Evolutionary conservation across 1,284 basidiomycete species (phyloP), one percentile per base, ranked within the genome.

Genomic region (Leccinum fallax): DNA sequence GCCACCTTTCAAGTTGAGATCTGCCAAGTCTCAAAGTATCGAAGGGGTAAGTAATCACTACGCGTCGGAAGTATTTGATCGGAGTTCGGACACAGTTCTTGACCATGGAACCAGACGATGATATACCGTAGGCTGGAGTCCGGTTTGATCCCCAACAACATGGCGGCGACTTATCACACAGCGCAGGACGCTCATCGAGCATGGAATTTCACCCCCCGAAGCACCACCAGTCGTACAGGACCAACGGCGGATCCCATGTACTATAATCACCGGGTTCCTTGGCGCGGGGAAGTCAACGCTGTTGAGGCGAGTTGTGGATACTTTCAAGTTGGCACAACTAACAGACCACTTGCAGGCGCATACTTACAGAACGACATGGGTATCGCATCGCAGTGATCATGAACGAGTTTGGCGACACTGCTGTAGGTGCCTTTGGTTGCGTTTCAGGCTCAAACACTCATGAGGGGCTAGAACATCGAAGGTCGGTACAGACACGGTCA

Each of bases 321-420:
- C 10, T 53, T 52, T 53, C 9, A 26, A 24, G 48, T 21, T 28
- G 8, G 7, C 49, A 59, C 34, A 57, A 32, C 30, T 28, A 43
- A 58, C 55, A 16, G 24, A 65, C 53, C 21, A 40, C 2, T 4
- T n/a, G 9, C 60, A 94, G 92, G 68, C 88, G 94, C 40, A 96
- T 97, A 64, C 79, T 98, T 63, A 95, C 92, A 5, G 93, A 94
- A 71, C 83, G 89, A 53, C 95, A 97, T 82, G 95, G 95, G 1
- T 94, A 95, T 71, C 86, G 92, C 48, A 97, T 98, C 65, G 95
- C 95, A 4, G 95, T 98, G 26, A 97, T 97, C 69, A 95, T 98
- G 94, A 98, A 97, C 72, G 95, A 95, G 72, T 94, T 94, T 71
- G 92, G 90, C 11, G 91, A 93, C 71, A 91, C 90, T 46, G 89